These are phyloP conservation scores for Auricularia heimuer DNA, from an alignment of 768 basidiomycete genomes.

Conservation along the genomic window DNA sequence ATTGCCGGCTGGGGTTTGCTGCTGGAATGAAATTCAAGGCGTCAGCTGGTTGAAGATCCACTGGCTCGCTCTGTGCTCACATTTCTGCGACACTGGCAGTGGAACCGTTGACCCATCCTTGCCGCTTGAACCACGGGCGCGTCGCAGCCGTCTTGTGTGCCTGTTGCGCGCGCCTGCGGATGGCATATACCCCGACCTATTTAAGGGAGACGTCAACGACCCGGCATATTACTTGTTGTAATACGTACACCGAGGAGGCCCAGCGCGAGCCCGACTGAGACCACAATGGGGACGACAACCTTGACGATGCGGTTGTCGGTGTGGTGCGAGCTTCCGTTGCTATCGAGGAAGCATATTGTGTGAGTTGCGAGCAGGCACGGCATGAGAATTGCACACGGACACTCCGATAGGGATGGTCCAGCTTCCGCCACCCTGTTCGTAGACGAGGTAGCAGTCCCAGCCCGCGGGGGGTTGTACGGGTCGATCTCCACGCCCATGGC, in stretches of 20 bases:
- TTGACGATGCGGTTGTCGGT: not conserved
- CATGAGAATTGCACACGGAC: not conserved
- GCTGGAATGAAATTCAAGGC: too few relatives aligned
- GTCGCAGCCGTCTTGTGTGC: not conserved
- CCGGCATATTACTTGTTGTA: not conserved
- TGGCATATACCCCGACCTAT: not conserved
- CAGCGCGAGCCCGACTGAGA: not conserved
- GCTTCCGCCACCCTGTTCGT: not conserved
- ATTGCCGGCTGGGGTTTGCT: too few relatives aligned
- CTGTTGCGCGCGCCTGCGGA: not conserved
- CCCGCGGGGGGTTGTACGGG: slow-evolving; percentile 1
- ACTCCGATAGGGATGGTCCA: not conserved
- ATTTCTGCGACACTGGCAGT: not conserved
- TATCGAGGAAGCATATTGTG: not conserved
- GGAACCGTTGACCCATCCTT: not conserved
- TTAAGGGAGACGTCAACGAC: not conserved
- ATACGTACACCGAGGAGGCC: not conserved
- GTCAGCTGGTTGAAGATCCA: too few relatives aligned
- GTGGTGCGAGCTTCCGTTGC: not conserved
- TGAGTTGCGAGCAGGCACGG: not conserved
- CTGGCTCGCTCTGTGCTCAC: not conserved
- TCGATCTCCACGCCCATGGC: not conserved
- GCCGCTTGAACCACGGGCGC: slow-evolving; percentile 1
- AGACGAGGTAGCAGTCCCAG: not conserved
- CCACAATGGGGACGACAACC: not conserved